Evolutionary conservation across 2,329 filamentous ascomycete genomes (phyloP).

Genomic region (Cladosporium sp.): DNA sequence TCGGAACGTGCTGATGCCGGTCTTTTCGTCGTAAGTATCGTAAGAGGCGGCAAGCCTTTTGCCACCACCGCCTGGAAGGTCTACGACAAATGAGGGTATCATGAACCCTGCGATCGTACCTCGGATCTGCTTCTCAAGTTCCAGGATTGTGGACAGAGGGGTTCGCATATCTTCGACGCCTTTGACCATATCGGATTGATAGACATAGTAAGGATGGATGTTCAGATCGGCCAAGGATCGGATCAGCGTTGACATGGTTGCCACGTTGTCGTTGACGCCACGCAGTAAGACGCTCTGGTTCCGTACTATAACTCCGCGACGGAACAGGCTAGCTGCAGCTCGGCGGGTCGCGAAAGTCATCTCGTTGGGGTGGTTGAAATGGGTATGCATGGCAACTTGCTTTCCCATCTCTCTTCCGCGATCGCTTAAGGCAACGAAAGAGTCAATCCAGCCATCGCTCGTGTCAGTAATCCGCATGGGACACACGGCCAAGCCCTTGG

Average conservation of each 20-base stretch:
- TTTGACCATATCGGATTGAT: conserved; percentile 64
- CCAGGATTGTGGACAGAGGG: conserved; percentile 58
- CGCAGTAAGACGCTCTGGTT: conserved; percentile 62
- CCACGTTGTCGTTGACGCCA: conserved; percentile 58
- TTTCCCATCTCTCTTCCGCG: conserved; percentile 56
- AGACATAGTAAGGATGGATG: conserved; percentile 65
- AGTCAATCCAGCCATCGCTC: conserved; percentile 55
- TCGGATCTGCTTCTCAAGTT: conserved; percentile 58
- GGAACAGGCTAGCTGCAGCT: conserved; percentile 54
- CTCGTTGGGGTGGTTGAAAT: conserved; percentile 64
- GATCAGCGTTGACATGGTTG: conserved; percentile 57
- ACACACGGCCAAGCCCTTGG: conserved; percentile 61
- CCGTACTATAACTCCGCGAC: conserved; percentile 55
- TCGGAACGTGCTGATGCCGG: conserved; percentile 56
- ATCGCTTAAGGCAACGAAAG: conserved; percentile 54
- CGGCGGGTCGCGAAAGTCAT: conserved; percentile 60
- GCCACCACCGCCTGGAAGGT: conserved; percentile 63
- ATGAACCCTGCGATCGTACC: conserved; percentile 64
- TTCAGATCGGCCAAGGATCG: conserved; percentile 56
- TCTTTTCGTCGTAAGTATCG: conserved; percentile 54
- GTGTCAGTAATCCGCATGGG: conserved; percentile 58
- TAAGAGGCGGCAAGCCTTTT: conserved; percentile 60
- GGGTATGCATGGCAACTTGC: conserved; percentile 63
- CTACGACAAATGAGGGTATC: conserved; percentile 63
- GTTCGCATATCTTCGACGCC: conserved; percentile 64